These are phyloP conservation scores for Pleurotus giganteus DNA, from an alignment of 768 basidiomycete species.

Conservation along the genomic window DNA sequence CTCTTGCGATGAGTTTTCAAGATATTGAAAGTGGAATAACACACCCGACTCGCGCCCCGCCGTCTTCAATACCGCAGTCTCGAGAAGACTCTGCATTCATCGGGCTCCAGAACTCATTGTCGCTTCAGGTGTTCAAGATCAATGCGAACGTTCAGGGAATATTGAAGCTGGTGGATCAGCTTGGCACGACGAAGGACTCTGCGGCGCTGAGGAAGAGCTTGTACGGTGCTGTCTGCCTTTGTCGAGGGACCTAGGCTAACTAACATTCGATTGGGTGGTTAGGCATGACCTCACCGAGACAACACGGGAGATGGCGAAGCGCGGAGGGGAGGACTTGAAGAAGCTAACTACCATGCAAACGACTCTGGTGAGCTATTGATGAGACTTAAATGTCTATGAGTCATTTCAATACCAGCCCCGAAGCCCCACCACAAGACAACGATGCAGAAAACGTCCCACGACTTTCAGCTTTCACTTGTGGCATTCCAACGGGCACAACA, in stretches of 20 bases:
- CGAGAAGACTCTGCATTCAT: conserved; percentile 75
- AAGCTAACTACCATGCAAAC: conserved; percentile 70
- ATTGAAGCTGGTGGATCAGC: conserved; percentile 91
- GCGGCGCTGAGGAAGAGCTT: conserved; percentile 76
- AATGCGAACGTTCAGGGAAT: conserved; percentile 97
- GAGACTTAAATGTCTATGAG: background rate
- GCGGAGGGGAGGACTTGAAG: conserved; percentile 92
- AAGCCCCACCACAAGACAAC: conserved; percentile 81
- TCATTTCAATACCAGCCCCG: background rate
- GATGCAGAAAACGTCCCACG: conserved; percentile 90
- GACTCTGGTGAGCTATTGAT: conserved; percentile 45
- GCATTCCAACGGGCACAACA: conserved; percentile 93
- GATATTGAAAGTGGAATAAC: conserved; percentile 50
- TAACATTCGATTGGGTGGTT: background rate
- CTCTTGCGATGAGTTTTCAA: conserved; percentile 47
- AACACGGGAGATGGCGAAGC: conserved; percentile 93
- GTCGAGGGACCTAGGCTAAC: conserved; percentile 11
- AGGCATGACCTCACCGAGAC: conserved; percentile 95
- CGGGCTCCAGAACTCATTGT: conserved; percentile 73
- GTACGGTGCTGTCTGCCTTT: conserved; percentile 47
- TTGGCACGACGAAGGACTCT: conserved; percentile 84
- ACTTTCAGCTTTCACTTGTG: conserved; percentile 85
- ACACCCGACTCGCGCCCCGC: conserved; percentile 32
- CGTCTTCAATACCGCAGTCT: conserved; percentile 35
- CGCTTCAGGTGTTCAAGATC: conserved; percentile 98